Base-by-base conservation (phyloP, 176 grass and related monocot species). In the Areca catechu region DNA sequence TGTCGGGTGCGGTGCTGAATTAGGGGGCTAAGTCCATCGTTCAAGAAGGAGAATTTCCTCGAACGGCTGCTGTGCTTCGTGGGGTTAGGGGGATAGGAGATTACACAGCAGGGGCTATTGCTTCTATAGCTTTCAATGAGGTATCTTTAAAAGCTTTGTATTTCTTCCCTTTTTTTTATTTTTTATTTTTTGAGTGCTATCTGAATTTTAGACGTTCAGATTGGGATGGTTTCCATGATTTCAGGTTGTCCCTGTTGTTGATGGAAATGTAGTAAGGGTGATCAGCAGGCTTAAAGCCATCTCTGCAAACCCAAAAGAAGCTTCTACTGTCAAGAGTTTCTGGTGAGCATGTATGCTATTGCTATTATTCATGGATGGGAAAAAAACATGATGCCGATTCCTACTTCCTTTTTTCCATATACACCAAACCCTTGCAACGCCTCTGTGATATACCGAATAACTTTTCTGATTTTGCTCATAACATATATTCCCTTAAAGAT, bases 51-150 rank as follows among this genome's bases (percentile, higher is more conserved):
- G 29, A 73, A 43, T 97, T 90, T 59, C 86, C 83, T 74, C 29
- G 50, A 63, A 91, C 83, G 50, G 75, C 80, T 10, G 70, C 53
- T 52, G 70, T 79, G 24, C 92, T 96, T n/a, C 80, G 65, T 51
- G 69, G 74, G 24, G 61, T 96, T 77, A 77, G 64, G 5, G 92
- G 92, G 43, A 96, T 96, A 27, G 92, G 92, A 62, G 74, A 96
- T 57, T 96, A 96, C 62, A 96, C 92, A 20, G 86, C 92, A 12
- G 92, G 92, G 37, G 92, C 86, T 7, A 90, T 96, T 25, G 86
- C 92, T 71, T 96, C 92, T 61, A 96, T 96, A 82, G 77, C 86
- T 58, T 96, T 96, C 62, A 79, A 88, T 65, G 83, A 96, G 79
- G 85, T 95, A 59, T 54, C 47, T 50, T 53, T 22, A 10, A 12